Conservation (phyloP, 2,329 filamentous ascomycete species). For the Pleurostoma richardsiae region DNA sequence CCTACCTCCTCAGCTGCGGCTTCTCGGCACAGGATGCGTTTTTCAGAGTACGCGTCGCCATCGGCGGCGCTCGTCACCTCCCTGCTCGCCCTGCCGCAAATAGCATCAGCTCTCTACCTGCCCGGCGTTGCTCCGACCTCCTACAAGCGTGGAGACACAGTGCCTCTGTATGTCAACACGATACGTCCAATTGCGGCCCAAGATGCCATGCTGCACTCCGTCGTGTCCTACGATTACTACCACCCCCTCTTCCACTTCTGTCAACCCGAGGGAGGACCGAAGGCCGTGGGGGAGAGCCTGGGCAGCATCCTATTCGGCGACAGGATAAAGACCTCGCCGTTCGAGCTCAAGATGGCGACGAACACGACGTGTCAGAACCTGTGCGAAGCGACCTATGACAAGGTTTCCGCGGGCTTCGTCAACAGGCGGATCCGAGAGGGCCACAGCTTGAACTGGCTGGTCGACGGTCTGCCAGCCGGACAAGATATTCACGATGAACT, state of each 20-base stretch:
- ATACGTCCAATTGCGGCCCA: slow-evolving; percentile 79
- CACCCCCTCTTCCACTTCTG: slow-evolving; percentile 86
- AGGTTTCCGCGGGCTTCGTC: slow-evolving; percentile 68
- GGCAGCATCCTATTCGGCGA: slow-evolving; percentile 97
- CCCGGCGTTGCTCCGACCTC: slow-evolving; percentile 92
- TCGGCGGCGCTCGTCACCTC: slow-evolving; percentile 44
- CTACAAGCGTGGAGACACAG: slow-evolving; percentile 73
- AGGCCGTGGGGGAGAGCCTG: slow-evolving; percentile 80
- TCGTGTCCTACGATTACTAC: slow-evolving; percentile 96
- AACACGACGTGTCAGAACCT: slow-evolving; percentile 85
- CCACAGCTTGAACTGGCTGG: slow-evolving; percentile 92
- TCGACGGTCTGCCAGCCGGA: slow-evolving; percentile 89
- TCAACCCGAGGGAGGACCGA: slow-evolving; percentile 67
- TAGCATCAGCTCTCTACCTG: slow-evolving; percentile 80
- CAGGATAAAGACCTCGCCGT: slow-evolving; percentile 93
- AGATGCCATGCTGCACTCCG: slow-evolving; percentile 81
- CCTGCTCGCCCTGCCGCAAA: slow-evolving; percentile 45
- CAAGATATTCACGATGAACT: slow-evolving; percentile 74
- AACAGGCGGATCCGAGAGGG: slow-evolving; percentile 77
- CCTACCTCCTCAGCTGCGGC: neutral
- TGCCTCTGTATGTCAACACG: slow-evolving; percentile 88
- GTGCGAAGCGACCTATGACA: slow-evolving; percentile 62
- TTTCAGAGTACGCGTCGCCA: slow-evolving; percentile 37
- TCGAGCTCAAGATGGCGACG: slow-evolving; percentile 77
- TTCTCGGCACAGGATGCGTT: slow-evolving; percentile 30